Evolutionary conservation across 106 monocot genomes (phyloP).

Genomic region (Dioscorea dumetorum): DNA sequence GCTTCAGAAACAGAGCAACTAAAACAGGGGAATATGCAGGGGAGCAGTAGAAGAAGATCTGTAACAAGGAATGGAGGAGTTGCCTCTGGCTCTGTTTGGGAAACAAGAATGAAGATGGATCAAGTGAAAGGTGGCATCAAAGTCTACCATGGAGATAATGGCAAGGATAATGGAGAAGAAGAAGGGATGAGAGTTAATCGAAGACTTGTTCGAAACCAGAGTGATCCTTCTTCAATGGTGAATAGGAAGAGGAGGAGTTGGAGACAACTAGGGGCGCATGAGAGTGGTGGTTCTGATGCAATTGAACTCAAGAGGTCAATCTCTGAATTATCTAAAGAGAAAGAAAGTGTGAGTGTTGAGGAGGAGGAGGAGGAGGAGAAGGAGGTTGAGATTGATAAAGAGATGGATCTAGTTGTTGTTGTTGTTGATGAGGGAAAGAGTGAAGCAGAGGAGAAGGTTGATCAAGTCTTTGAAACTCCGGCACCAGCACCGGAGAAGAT

Average conservation of each 20-base stretch:
- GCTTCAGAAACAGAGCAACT: not conserved
- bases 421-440: slow-evolving; percentile 14
- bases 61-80: slow-evolving; percentile 38
- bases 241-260: slow-evolving; percentile 74
- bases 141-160: slow-evolving; percentile 50
- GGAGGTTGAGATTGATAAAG: slow-evolving; percentile 38
- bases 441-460: slow-evolving; percentile 18
- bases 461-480: slow-evolving; percentile 29
- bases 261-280: slow-evolving; percentile 34
- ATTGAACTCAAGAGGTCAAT: slow-evolving; percentile 20
- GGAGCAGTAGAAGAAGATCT: slow-evolving; percentile 20
- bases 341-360: not conserved
- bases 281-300: slow-evolving; percentile 4
- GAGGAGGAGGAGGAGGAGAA: slow-evolving; percentile 13
- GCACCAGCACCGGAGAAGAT: slow-evolving; percentile 2
- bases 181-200: slow-evolving; percentile 28
- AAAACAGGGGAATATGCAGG: slow-evolving; percentile 20
- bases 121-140: slow-evolving; percentile 80
- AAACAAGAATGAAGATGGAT: slow-evolving; percentile 79
- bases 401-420: slow-evolving; percentile 30
- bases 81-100: slow-evolving; percentile 69
- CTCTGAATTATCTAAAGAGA: slow-evolving; percentile 6
- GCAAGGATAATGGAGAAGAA: slow-evolving; percentile 2
- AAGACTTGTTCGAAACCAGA: slow-evolving; percentile 44
- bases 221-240: slow-evolving; percentile 23